Base-by-base conservation (phyloP, 495 filamentous ascomycete species). In the Daldinia decipiens region DNA sequence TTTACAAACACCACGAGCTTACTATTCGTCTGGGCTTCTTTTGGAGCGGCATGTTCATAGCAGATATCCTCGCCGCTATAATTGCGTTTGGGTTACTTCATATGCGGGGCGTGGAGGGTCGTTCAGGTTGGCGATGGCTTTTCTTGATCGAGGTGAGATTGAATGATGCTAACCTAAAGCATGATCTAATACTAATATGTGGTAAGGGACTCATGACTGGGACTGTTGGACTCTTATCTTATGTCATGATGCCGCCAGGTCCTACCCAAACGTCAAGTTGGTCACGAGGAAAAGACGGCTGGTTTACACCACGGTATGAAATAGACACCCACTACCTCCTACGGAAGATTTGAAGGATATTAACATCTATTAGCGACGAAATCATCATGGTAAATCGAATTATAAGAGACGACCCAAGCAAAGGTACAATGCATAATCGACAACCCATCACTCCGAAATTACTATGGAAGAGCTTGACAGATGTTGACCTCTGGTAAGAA, bases 81-180 rank as follows among this genome's bases (percentile, higher is more conserved):
- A 77, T 94, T 5, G 92, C 91, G 1, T 92, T 86, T 69, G 92
- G 90, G 0, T 82, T 94, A 32, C 80, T 94, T 5, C 91, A 89
- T 53, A 85, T 95, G 70, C 80, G 88, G 8, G 84, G 86, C 4
- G 76, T 84, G 13, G 72, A 86, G 13, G 89, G 87, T 2, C 80
- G 80, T 11, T 83, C 86, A 2, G 92, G 92, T 11, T 95, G 92
- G 92, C 82, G 90, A 56, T 92, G 89, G 79, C 83, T 93, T n/a
- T 93, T 92, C 63, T 82, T 87, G 5, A 83, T 88, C 8, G 79
- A 83, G 76, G 75, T 74, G 57, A 56, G 59, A 26, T 15, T 24
- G 1, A 54, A 3, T 55, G 12, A 17, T 19, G 2, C 11, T 12
- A 11, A 50, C 15, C 7, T n/a, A 39, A 13, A 27, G 51, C 11